phyloP scores from a whole-genome alignment of 208 protist species.

The Paratrypanosoma confusum region DNA sequence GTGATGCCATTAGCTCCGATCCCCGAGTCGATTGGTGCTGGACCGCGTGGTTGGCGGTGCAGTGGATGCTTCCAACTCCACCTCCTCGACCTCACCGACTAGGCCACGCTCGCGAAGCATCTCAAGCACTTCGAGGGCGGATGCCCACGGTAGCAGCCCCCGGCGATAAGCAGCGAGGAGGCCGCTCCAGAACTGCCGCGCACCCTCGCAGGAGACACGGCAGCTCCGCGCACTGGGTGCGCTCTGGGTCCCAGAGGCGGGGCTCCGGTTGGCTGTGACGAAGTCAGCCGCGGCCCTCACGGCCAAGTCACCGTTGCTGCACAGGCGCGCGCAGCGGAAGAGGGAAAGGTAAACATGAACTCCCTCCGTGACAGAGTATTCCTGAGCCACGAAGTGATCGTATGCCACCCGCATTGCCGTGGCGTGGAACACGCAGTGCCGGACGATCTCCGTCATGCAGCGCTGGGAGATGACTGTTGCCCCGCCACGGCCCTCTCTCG shows the following conservation, averaged over 20 bases:
- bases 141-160: conserved; percentile 17
- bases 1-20: too few relatives aligned
- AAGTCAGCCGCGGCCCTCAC: conserved; percentile 41
- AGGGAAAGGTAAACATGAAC: conserved; percentile 59
- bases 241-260: not conserved
- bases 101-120: conserved; percentile 16
- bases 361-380: conserved; percentile 39
- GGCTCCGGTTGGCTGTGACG: too few relatives aligned
- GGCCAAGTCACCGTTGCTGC: conserved; percentile 16
- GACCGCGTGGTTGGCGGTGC: not conserved
- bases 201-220: conserved; percentile 28
- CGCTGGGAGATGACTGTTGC: conserved; percentile 24
- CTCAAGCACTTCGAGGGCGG: conserved; percentile 16
- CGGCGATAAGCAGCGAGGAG: conserved; percentile 27
- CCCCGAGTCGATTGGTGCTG: too few relatives aligned
- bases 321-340: conserved; percentile 28
- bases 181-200: conserved; percentile 31
- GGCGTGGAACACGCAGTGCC: conserved; percentile 26
- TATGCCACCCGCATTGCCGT: conserved; percentile 26
- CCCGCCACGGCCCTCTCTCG: not conserved
- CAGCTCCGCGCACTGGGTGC: conserved; percentile 1
- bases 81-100: conserved; percentile 60
- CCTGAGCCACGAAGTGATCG: conserved; percentile 31
- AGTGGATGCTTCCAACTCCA: conserved; percentile 23
- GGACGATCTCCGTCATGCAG: conserved; percentile 37